Evolutionary conservation across 2,329 filamentous ascomycete genomes (phyloP).

Genomic region (Fusarium zealandicum): DNA sequence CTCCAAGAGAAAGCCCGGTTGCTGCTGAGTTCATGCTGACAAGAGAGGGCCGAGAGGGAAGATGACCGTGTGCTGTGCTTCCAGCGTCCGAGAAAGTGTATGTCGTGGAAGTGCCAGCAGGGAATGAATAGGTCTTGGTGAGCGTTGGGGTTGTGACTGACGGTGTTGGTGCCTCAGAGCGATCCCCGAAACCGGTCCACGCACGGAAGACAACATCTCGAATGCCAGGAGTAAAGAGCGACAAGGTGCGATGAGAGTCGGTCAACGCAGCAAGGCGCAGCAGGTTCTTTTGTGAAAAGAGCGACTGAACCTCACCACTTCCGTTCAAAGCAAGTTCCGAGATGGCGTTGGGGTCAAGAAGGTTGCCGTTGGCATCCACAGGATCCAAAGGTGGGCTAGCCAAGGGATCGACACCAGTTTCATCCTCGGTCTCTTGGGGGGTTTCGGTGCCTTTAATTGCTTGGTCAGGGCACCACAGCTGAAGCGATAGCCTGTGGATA

Average conservation of each 20-base stretch:
- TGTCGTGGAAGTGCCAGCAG: constrained; percentile 64
- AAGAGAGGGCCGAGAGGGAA: constrained; percentile 73
- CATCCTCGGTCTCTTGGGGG: constrained; percentile 58
- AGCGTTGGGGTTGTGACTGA: constrained; percentile 60
- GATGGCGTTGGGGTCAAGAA: constrained; percentile 76
- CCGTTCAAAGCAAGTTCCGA: constrained; percentile 81
- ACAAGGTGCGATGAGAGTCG: constrained; percentile 88
- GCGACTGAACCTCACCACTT: constrained; percentile 80
- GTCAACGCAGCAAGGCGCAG: constrained; percentile 81
- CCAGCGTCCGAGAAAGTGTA: constrained; percentile 78
- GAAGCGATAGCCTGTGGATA: constrained; percentile 88
- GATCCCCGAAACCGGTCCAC: constrained; percentile 82
- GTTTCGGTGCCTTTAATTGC: constrained; percentile 55
- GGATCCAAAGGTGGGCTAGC: constrained; percentile 82
- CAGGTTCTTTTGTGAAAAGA: constrained; percentile 96
- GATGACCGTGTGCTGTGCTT: constrained; percentile 67
- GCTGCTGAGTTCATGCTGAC: constrained; percentile 67
- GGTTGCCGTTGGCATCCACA: constrained; percentile 80
- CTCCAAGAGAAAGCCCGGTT: constrained; percentile 69
- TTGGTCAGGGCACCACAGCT: constrained; percentile 90
- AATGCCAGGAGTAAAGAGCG: constrained; percentile 90
- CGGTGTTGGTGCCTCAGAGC: constrained; percentile 64
- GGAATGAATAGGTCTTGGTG: constrained; percentile 69
- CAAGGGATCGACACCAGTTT: constrained; percentile 78
- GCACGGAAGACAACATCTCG: constrained; percentile 89